A percentile compares a stretch with the other conserved stretches of the same genome.
phyloP scores from a whole-genome alignment of 2,329 filamentous ascomycete species.

The Calonectria leucothoes region DNA sequence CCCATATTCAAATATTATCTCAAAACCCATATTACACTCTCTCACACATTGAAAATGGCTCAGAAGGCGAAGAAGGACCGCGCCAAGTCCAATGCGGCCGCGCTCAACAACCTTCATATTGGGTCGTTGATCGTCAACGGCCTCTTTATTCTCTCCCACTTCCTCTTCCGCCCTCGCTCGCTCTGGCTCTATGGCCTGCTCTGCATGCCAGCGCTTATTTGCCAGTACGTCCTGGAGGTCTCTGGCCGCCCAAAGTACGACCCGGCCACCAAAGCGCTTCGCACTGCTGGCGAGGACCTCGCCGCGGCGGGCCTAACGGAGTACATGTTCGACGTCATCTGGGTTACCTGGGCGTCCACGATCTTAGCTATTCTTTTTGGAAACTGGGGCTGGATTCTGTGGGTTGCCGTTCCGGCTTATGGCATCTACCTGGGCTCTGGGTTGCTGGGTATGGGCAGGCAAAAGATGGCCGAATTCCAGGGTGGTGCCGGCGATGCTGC shows the following conservation, averaged over 20 bases:
- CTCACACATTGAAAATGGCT: slow-evolving; percentile 57
- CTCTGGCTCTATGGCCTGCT: slow-evolving; percentile 77
- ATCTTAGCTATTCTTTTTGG: slow-evolving; percentile 81
- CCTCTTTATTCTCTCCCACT: slow-evolving; percentile 79
- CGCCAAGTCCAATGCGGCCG: slow-evolving; percentile 81
- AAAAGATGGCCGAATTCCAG: slow-evolving; percentile 62
- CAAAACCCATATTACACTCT: background rate
- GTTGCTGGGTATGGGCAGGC: slow-evolving; percentile 64
- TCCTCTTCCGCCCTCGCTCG: slow-evolving; percentile 73
- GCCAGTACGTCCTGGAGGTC: slow-evolving; percentile 87
- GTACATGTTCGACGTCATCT: slow-evolving; percentile 97
- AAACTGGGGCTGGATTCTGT: slow-evolving; percentile 76
- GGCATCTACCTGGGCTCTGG: slow-evolving; percentile 65
- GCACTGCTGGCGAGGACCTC: slow-evolving; percentile 86
- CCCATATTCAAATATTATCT: background rate
- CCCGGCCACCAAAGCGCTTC: slow-evolving; percentile 72
- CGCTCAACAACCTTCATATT: slow-evolving; percentile 85
- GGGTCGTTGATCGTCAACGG: slow-evolving; percentile 78
- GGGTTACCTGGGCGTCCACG: slow-evolving; percentile 89
- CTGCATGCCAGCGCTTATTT: slow-evolving; percentile 78
- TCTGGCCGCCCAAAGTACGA: slow-evolving; percentile 83
- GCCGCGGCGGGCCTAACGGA: slow-evolving; percentile 90
- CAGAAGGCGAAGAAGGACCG: slow-evolving; percentile 73
- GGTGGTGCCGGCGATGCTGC: slow-evolving; percentile 47
- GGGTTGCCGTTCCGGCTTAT: slow-evolving; percentile 66